Percentiles rank a stretch among this genome's conserved stretches.
These are phyloP conservation scores for Fusarium mexicanum DNA, from an alignment of 2,329 filamentous ascomycete genomes.

Conservation along the genomic window DNA sequence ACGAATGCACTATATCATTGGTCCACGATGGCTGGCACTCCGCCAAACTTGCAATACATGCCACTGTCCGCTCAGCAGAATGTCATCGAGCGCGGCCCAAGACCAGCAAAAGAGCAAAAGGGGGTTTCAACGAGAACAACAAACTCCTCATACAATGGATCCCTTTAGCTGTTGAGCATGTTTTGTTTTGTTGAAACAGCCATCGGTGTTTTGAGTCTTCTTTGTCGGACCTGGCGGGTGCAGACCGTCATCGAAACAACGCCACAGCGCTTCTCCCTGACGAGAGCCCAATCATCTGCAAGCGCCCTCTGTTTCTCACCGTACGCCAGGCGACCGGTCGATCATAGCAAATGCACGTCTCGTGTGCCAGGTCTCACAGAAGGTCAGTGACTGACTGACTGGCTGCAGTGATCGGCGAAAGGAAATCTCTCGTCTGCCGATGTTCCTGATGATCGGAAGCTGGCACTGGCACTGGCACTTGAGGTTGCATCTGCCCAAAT, in stretches of 20 bases:
- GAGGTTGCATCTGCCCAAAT: background rate
- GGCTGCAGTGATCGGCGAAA: background rate
- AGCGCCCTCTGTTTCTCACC: conserved; percentile 5
- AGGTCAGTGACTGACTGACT: background rate
- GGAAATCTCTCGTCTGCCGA: background rate
- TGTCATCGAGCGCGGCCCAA: conserved; percentile 17
- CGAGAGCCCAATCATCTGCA: conserved; percentile 11
- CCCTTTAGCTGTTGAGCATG: background rate
- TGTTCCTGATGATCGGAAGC: background rate
- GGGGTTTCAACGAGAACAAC: background rate
- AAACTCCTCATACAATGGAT: background rate
- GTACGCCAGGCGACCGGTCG: background rate
- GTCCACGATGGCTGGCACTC: background rate
- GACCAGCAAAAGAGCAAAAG: background rate
- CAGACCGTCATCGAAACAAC: conserved; percentile 13
- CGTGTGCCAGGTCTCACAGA: background rate
- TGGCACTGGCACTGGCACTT: background rate
- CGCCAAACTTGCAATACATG: conserved; percentile 8
- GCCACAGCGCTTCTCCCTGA: conserved; percentile 26
- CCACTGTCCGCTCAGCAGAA: conserved; percentile 11
- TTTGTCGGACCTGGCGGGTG: conserved; percentile 9
- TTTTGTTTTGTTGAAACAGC: conserved; percentile 12
- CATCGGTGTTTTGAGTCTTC: conserved; percentile 21
- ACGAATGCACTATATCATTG: conserved; percentile 1
- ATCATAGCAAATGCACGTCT: background rate